Base-by-base conservation (phyloP, 192 early-diverging fungal genomes). In the Phycomyces nitens region DNA sequence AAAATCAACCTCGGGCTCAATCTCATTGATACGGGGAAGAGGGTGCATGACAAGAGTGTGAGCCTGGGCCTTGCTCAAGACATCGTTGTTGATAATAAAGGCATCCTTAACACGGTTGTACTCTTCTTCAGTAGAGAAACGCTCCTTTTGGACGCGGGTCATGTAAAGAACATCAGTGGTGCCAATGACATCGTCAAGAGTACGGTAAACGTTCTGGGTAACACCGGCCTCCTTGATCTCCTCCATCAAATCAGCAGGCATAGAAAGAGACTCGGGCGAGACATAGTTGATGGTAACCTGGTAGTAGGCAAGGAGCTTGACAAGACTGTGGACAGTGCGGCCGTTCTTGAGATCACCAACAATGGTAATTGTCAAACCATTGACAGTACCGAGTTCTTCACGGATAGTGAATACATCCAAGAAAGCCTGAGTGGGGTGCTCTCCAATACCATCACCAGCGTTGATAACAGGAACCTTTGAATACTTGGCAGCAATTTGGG, bases 11-110 rank as follows among this genome's bases (percentile, higher is more conserved):
- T 99, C 95, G 40, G 91, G 92, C 53, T 93, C 92, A 73, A 99
- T 96, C 78, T 98, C 97, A 24, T 87, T 84, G 29, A 97, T 87
- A 70, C 96, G 85, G 8, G 96, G 96, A 66, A 98, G 78, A 61
- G 96, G 95, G 83, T 98, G 96, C 95, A 98, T 95, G 54, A 99
- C 89, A 68, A 98, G 89, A 95, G 98, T 98, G 72, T 95, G 88
- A 56, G 86, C 73, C 83, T 99, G 98, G 64, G 93, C 93, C 68
- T 85, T 85, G 75, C 80, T 80, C 79, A 99, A 80, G 27, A 88
- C 76, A 74, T 86, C 82, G 73, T 94, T 95, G 79, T 90, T 94
- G 68, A 99, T 86, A 43, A 97, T 81, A 67, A 88, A 97, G 39
- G 86, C 69, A 51, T 82, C 81, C 75, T 84, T 85, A 58, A 92